These are phyloP conservation scores for Cruciata laevipes DNA, from an alignment of 257 asterid genomes.

Conservation along the genomic window DNA sequence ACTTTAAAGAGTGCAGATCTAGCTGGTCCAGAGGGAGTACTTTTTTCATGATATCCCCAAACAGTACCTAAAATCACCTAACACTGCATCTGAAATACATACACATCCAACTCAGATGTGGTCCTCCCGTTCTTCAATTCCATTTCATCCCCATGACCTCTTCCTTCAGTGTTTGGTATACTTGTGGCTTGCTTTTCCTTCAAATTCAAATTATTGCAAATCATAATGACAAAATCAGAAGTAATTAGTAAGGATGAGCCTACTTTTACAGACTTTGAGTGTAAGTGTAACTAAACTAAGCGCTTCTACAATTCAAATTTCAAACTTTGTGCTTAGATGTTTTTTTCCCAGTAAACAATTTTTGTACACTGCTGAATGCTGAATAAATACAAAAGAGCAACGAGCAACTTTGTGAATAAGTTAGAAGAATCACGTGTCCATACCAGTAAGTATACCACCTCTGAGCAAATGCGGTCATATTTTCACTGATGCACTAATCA, in stretches of 20 bases:
- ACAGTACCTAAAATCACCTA: not conserved
- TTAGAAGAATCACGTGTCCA: slow-evolving; percentile 14
- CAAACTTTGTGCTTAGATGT: too few species aligned
- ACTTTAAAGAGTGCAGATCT: too few species aligned
- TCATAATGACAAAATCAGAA: not conserved
- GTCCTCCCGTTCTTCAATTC: not conserved
- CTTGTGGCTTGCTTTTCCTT: not conserved
- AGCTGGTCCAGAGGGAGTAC: too few species aligned
- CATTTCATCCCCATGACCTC: not conserved
- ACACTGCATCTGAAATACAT: not conserved
- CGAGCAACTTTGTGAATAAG: slow-evolving; percentile 16
- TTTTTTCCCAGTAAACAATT: not conserved
- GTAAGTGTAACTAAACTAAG: not conserved
- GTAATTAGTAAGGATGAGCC: not conserved
- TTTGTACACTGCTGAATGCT: slow-evolving; percentile 9
- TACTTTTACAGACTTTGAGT: not conserved
- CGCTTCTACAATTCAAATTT: not conserved
- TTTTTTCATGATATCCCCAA: not conserved
- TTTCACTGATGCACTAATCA: too few species aligned
- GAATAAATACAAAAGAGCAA: slow-evolving; percentile 7
- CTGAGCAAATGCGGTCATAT: not conserved
- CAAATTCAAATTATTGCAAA: not conserved
- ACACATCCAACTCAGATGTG: not conserved
- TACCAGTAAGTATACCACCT: too few species aligned
- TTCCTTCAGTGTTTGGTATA: too few species aligned